A percentile compares a stretch with the other conserved stretches of the same genome.
Evolutionary conservation across 192 early-diverging fungal species (phyloP).

Genomic region (Coemansia sp.): DNA sequence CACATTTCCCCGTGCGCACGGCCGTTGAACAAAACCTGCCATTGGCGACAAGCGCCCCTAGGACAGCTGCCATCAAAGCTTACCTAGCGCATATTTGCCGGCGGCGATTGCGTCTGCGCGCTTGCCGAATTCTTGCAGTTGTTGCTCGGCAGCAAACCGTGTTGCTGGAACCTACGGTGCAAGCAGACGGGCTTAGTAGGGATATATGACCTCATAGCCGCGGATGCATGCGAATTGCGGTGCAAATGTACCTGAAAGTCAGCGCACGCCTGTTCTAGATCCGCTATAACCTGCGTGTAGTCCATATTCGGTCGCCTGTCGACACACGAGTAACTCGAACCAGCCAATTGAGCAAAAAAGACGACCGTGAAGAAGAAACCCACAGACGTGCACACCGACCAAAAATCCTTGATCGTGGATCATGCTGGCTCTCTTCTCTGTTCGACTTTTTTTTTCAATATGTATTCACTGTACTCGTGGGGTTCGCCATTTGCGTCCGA

Average conservation of each 20-base stretch:
- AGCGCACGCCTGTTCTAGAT: constrained; percentile 45
- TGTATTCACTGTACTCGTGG: constrained; percentile 46
- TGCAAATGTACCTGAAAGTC: constrained; percentile 38
- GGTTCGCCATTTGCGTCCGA: constrained; percentile 37
- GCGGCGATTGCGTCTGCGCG: constrained; percentile 38
- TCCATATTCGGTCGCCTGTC: constrained; percentile 21
- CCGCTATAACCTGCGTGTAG: constrained; percentile 21
- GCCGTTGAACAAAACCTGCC: too few species aligned
- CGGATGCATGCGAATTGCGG: neutral
- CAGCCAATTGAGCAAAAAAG: neutral
- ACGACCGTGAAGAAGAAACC: neutral
- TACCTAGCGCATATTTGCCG: constrained; percentile 42
- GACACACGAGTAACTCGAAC: neutral
- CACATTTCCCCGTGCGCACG: too few species aligned
- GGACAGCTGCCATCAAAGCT: neutral
- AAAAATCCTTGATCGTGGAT: neutral
- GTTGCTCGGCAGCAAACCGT: constrained; percentile 31
- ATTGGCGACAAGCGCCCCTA: too few species aligned
- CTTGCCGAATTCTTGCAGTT: constrained; percentile 40
- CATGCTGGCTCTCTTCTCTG: neutral
- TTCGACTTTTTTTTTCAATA: neutral
- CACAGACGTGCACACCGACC: too few species aligned
- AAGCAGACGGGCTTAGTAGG: too few species aligned
- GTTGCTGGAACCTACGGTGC: constrained; percentile 44
- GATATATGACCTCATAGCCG: too few species aligned